Evolutionary conservation across 2,329 filamentous ascomycete species (phyloP).

Genomic region (Calonectria crousiana): DNA sequence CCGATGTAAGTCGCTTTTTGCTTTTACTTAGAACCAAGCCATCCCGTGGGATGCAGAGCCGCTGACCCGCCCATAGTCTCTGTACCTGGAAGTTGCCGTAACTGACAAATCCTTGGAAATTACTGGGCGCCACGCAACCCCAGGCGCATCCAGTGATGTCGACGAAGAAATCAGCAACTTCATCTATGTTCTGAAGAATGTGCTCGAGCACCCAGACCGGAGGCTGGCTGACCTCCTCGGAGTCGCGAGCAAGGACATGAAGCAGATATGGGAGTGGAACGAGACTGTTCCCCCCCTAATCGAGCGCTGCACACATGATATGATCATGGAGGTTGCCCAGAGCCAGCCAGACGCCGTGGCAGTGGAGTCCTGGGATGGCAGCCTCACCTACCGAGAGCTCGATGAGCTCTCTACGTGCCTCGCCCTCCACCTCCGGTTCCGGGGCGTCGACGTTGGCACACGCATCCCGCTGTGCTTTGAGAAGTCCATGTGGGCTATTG

Average conservation of each 20-base stretch:
- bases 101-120: constrained; percentile 29
- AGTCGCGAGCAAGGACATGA: constrained; percentile 50
- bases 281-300: constrained; percentile 54
- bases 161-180: constrained; percentile 32
- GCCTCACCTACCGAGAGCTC: constrained; percentile 59
- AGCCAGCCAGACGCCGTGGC: constrained; percentile 55
- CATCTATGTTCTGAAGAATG: constrained; percentile 29
- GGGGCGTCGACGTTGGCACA: constrained; percentile 47
- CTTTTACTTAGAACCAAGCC: not conserved
- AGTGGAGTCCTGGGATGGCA: constrained; percentile 63
- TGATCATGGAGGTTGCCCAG: constrained; percentile 55
- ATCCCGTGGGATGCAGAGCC: not conserved
- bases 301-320: constrained; percentile 59
- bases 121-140: constrained; percentile 20
- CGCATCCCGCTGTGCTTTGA: constrained; percentile 4
- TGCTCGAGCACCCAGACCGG: constrained; percentile 27
- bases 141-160: constrained; percentile 20
- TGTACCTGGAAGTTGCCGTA: constrained; percentile 31
- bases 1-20: constrained; percentile 27
- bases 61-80: constrained; percentile 16
- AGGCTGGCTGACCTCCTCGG: constrained; percentile 22
- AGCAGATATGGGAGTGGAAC: constrained; percentile 63
- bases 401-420: constrained; percentile 56
- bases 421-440: constrained; percentile 48
- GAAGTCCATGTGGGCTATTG: constrained; percentile 44